Evolutionary conservation across 805 yeast genomes (phyloP).

Genomic region (Debaryomyces castellii): DNA sequence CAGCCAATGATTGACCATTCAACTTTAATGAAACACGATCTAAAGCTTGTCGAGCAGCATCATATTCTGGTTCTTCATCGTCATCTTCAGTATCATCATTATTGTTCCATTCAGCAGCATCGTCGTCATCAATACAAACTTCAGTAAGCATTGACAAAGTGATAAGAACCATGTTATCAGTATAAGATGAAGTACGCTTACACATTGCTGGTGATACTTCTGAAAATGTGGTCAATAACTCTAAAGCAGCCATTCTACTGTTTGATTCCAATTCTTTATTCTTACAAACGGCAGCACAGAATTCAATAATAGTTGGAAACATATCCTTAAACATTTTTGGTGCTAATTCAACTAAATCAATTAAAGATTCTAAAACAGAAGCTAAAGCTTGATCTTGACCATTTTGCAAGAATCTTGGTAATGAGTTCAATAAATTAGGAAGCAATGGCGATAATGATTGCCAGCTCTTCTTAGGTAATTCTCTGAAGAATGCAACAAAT

Average conservation of each 20-base stretch:
- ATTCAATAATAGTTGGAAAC: conserved; percentile 85
- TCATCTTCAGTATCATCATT: conserved; percentile 75
- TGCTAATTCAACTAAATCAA: conserved; percentile 88
- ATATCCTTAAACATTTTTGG: conserved; percentile 92
- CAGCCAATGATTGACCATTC: conserved; percentile 81
- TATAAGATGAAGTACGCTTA: conserved; percentile 70
- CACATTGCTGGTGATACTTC: conserved; percentile 97
- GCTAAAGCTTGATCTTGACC: conserved; percentile 83
- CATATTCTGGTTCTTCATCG: conserved; percentile 79
- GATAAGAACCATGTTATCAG: conserved; percentile 66
- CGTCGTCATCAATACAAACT: conserved; percentile 85
- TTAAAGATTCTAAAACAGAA: conserved; percentile 82
- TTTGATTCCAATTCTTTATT: conserved; percentile 75
- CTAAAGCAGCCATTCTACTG: conserved; percentile 85
- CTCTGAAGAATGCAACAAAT: conserved; percentile 84
- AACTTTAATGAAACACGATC: conserved; percentile 85
- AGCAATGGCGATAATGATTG: conserved; percentile 69
- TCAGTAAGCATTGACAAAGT: conserved; percentile 88
- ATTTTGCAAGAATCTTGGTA: conserved; percentile 77
- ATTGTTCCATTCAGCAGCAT: conserved; percentile 83
- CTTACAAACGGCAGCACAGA: conserved; percentile 80
- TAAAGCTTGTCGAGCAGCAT: conserved; percentile 91
- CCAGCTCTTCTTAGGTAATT: conserved; percentile 80
- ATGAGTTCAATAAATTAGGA: conserved; percentile 80
- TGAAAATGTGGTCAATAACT: conserved; percentile 83